Evolutionary conservation across 805 yeast genomes (phyloP).

Genomic region (Teunomyces lycoperdinae): DNA sequence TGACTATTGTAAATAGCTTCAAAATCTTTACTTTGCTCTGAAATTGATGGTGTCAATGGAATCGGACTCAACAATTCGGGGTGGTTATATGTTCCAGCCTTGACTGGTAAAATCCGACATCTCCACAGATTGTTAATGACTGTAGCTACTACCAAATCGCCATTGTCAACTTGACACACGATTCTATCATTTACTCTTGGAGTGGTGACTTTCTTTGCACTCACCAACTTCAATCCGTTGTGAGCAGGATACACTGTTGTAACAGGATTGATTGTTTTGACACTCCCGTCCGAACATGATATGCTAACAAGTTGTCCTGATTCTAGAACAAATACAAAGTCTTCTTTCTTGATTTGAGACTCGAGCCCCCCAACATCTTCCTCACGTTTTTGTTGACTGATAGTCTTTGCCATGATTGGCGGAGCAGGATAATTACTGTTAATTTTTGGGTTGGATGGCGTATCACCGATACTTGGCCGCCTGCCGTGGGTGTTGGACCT

Average conservation of each 20-base stretch:
- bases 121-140: slow-evolving; percentile 68
- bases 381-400: slow-evolving; percentile 5
- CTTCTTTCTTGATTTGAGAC: slow-evolving; percentile 31
- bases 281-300: slow-evolving; percentile 48
- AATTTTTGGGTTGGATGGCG: slow-evolving; percentile 19
- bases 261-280: slow-evolving; percentile 28
- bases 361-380: slow-evolving; percentile 4
- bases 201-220: slow-evolving; percentile 57
- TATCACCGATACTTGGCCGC: slow-evolving; percentile 30
- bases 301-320: slow-evolving; percentile 50
- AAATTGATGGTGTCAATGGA: neutral
- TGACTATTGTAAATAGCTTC: neutral
- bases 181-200: slow-evolving; percentile 76
- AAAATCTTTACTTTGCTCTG: neutral
- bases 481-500: slow-evolving; percentile 15
- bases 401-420: slow-evolving; percentile 9
- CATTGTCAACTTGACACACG: slow-evolving; percentile 50
- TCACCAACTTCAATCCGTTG: slow-evolving; percentile 27
- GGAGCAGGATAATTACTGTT: slow-evolving; percentile 39
- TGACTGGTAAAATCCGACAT: slow-evolving; percentile 47
- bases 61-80: slow-evolving; percentile 13
- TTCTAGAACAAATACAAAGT: slow-evolving; percentile 52
- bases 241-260: slow-evolving; percentile 16
- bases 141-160: slow-evolving; percentile 58
- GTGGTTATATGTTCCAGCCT: slow-evolving; percentile 45